Conservation (phyloP, 768 basidiomycete genomes). For the Podaxis sp. region DNA sequence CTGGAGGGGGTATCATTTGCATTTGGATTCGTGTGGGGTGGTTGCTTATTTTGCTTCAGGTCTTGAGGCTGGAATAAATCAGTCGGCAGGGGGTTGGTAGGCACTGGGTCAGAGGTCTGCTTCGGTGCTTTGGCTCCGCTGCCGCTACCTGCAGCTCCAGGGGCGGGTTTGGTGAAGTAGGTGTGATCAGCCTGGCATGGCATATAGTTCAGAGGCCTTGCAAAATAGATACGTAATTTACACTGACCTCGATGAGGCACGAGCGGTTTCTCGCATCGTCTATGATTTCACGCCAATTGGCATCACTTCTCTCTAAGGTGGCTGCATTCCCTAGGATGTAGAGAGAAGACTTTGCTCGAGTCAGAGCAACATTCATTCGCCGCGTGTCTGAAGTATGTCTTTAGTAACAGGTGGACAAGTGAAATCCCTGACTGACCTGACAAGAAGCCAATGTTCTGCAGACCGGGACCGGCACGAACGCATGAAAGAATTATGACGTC, state of each 20-base stretch:
- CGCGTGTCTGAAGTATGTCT: constrained; percentile 53
- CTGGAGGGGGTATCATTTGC: neutral
- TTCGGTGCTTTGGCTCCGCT: constrained; percentile 4
- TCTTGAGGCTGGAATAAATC: constrained; percentile 12
- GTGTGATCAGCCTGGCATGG: constrained; percentile 24
- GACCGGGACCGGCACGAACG: constrained; percentile 88
- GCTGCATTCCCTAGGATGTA: constrained; percentile 91
- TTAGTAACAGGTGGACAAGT: constrained; percentile 3
- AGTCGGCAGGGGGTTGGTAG: neutral
- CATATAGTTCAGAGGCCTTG: constrained; percentile 21
- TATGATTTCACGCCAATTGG: constrained; percentile 77
- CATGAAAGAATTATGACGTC: constrained; percentile 97
- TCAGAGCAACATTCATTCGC: constrained; percentile 98
- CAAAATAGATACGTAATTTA: neutral
- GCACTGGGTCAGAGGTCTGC: neutral
- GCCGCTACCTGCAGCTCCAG: neutral
- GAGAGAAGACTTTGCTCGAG: constrained; percentile 92
- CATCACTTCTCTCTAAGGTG: constrained; percentile 85
- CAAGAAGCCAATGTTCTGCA: constrained; percentile 85
- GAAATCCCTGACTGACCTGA: constrained; percentile 46
- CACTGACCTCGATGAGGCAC: constrained; percentile 62
- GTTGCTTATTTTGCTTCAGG: neutral
- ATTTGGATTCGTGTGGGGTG: neutral
- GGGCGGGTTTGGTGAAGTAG: constrained; percentile 23
- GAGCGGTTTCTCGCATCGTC: constrained; percentile 69